phyloP scores from a whole-genome alignment of 306 rosid genomes.

The Cyclanthera cordifolia region DNA sequence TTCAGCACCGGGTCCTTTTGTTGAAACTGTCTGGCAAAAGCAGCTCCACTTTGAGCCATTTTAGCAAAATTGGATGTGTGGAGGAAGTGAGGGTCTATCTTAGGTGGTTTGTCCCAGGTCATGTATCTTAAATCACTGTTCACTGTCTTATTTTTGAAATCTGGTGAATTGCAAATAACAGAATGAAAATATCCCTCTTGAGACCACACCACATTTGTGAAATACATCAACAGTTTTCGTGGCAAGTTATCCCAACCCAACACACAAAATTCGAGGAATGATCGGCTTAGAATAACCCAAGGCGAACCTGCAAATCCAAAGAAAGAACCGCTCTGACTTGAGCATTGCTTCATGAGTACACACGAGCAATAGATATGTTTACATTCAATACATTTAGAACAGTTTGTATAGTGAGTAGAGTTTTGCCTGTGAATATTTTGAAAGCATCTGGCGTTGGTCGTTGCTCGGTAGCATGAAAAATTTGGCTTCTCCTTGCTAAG shows the following conservation, averaged over 20 bases:
- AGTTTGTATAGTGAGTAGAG: slow-evolving; percentile 7
- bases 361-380: background rate
- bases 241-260: slow-evolving; percentile 97
- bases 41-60: slow-evolving; percentile 77
- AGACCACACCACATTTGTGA: slow-evolving; percentile 66
- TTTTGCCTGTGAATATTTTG: slow-evolving; percentile 79
- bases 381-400: slow-evolving; percentile 11
- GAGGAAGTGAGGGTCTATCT: slow-evolving; percentile 80
- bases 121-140: slow-evolving; percentile 70
- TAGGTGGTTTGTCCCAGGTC: slow-evolving; percentile 88
- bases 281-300: slow-evolving; percentile 71
- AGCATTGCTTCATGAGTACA: background rate
- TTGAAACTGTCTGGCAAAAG: slow-evolving; percentile 67
- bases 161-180: slow-evolving; percentile 74
- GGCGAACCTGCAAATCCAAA: slow-evolving; percentile 72
- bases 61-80: slow-evolving; percentile 45
- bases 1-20: slow-evolving; percentile 55
- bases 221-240: slow-evolving; percentile 72
- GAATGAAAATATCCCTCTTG: slow-evolving; percentile 94
- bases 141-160: slow-evolving; percentile 69
- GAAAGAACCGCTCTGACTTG: background rate
- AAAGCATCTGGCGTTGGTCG: slow-evolving; percentile 73
- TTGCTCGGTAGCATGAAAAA: slow-evolving; percentile 80
- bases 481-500: slow-evolving; percentile 84
- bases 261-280: slow-evolving; percentile 75